Conservation (phyloP, 1,284 basidiomycete species). For the Somion occarium region DNA sequence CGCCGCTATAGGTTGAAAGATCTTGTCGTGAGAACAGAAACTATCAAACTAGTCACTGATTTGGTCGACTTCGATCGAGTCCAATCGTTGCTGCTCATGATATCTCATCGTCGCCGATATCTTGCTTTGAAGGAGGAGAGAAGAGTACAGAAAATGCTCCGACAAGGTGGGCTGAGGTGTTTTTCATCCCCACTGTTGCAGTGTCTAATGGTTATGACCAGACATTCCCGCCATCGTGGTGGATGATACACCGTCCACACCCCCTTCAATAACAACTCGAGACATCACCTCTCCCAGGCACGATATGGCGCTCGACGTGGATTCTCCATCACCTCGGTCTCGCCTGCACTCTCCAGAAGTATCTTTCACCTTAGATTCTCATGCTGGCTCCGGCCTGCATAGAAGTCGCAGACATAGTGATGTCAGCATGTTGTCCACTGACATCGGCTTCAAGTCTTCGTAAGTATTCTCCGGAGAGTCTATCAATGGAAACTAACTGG, state of each 20-base stretch:
- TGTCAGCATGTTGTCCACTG: conserved; percentile 54
- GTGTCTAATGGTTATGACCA: conserved; percentile 19
- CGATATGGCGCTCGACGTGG: conserved; percentile 27
- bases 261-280: conserved; percentile 42
- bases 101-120: conserved; percentile 71
- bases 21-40: conserved; percentile 70
- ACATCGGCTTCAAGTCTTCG: conserved; percentile 45
- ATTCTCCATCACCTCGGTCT: conserved; percentile 43
- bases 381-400: conserved; percentile 42
- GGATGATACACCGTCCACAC: conserved; percentile 46
- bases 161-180: conserved; percentile 26
- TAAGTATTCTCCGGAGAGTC: conserved; percentile 27
- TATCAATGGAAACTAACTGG: conserved; percentile 1
- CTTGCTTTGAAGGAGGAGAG: conserved; percentile 39
- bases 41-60: conserved; percentile 75
- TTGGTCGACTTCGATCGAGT: conserved; percentile 84
- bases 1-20: conserved; percentile 67
- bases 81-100: conserved; percentile 71
- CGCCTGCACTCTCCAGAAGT: conserved; percentile 40
- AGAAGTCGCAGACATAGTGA: conserved; percentile 53
- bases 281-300: conserved; percentile 51
- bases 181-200: not conserved
- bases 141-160: conserved; percentile 27
- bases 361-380: conserved; percentile 41
- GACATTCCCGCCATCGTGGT: conserved; percentile 70